Evolutionary conservation across 2,329 filamentous ascomycete species (phyloP), one percentile per base, ranked within the genome.

Genomic region (Fusarium ramigenum): DNA sequence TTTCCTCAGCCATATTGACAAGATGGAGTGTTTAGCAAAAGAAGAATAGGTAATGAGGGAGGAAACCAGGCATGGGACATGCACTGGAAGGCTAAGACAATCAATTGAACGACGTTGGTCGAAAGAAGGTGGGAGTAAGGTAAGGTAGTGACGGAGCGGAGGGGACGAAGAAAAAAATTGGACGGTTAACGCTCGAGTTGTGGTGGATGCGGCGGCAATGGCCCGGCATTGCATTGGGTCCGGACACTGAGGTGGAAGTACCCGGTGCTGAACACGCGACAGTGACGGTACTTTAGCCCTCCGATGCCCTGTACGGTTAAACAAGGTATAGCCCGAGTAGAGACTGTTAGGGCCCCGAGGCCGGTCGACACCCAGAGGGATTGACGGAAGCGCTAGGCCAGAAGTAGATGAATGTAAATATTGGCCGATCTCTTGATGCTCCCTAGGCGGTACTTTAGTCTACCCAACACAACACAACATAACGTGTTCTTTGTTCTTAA

Each of bases 1-100:
- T 74, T 70, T 80, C 77, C 71, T 78, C 80, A 72, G 80, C 79
- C 80, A 82, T 82, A 60, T 70, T 81, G 72, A 67, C 66, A 66
- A 64, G 69, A 73, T 70, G 66, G 70, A 61, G 65, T 66, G 62
- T 56, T 65, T 49, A 56, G 42, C 69, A 64, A 67, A 66, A 72
- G 57, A 69, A 62, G 56, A 25, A 60, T 74, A 56, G 49, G 60
- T 53, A 67, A 67, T 61, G 64, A 71, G 62, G 46, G 63, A 53
- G 42, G 63, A 73, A 63, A 58, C 75, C 75, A 77, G 75, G 73
- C 77, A 81, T 78, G 70, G 71, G 69, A 72, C 61, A 73, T 72
- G 74, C 74, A 73, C 76, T 71, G 75, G 71, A 70, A 75, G 34
- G 60, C 52, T 74, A 60, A 67, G 66, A 64, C 66, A 74, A 74